phyloP scores from a whole-genome alignment of 78 protist genomes.

The Pelomyxa schiedti region DNA sequence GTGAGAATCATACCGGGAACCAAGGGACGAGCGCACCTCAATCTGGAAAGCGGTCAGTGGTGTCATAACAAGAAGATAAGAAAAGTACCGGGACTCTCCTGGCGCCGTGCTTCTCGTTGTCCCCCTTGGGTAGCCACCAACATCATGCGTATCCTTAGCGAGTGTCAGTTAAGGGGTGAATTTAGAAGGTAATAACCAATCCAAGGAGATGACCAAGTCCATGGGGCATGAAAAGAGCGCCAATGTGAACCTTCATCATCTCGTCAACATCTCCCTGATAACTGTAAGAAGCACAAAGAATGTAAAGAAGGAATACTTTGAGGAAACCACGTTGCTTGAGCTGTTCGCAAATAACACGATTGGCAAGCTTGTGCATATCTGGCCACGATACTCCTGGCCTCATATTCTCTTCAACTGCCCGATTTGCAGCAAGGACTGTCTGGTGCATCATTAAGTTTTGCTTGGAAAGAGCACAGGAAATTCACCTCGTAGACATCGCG shows the following conservation, averaged over 20 bases:
- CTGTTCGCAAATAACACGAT: constrained; percentile 21
- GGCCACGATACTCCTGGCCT: constrained; percentile 69
- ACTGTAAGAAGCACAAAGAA: too few relatives aligned
- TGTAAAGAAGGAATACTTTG: too few relatives aligned
- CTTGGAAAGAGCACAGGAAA: too few relatives aligned
- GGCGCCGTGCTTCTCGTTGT: constrained; percentile 4
- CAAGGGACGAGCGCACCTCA: constrained; percentile 53
- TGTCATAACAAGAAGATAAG: too few relatives aligned
- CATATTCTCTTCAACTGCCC: constrained; percentile 27
- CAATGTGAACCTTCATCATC: constrained; percentile 33
- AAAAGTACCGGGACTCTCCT: too few relatives aligned
- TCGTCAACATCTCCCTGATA: constrained; percentile 59
- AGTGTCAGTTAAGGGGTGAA: too few relatives aligned
- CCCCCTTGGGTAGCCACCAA: constrained; percentile 64
- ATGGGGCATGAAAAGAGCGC: constrained; percentile 74
- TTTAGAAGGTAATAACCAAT: too few relatives aligned
- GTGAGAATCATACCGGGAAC: constrained; percentile 71
- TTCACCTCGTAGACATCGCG: constrained; percentile 64
- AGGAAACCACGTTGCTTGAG: constrained; percentile 49
- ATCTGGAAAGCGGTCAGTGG: constrained; percentile 8
- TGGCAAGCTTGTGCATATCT: constrained; percentile 61
- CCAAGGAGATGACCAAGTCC: constrained; percentile 91
- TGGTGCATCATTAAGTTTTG: too few relatives aligned
- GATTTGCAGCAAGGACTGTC: constrained; percentile 48
- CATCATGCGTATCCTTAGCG: constrained; percentile 92